A percentile compares a stretch with the other conserved stretches of the same genome.
These are phyloP conservation scores for Epicoccum sorghinum DNA, from an alignment of 2,329 filamentous ascomycete species.

Conservation along the genomic window DNA sequence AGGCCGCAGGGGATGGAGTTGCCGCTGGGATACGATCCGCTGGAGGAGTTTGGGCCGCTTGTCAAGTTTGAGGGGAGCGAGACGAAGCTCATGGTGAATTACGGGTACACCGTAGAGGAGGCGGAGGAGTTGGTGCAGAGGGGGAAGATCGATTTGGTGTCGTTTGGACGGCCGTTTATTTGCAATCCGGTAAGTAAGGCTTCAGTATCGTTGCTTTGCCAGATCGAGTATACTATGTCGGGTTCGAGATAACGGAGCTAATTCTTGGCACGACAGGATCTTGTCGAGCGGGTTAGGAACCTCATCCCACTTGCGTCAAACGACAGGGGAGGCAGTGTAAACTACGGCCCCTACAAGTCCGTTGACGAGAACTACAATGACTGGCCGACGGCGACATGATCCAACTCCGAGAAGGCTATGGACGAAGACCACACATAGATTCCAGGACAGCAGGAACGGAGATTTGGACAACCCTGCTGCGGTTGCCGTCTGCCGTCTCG, in stretches of 20 bases:
- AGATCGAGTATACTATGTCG: not conserved
- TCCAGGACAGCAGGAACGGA: too few species aligned
- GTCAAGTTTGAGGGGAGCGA: constrained; percentile 35
- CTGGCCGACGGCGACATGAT: constrained; percentile 1
- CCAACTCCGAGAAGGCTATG: not conserved
- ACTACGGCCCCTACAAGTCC: constrained; percentile 31
- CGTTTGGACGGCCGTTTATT: constrained; percentile 31
- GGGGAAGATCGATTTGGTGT: constrained; percentile 27
- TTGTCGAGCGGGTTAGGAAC: constrained; percentile 20
- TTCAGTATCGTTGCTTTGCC: not conserved
- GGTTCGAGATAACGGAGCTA: not conserved
- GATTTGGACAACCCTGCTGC: too few species aligned
- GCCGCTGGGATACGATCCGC: constrained; percentile 22
- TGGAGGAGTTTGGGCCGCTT: constrained; percentile 29
- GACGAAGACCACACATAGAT: not conserved
- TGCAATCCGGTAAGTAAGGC: constrained; percentile 23
- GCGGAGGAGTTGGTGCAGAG: constrained; percentile 22
- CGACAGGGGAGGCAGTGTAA: constrained; percentile 25
- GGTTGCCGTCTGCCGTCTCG: too few species aligned
- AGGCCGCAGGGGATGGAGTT: constrained; percentile 16
- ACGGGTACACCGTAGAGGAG: constrained; percentile 31
- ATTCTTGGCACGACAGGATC: constrained; percentile 4
- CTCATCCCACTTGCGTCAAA: constrained; percentile 25
- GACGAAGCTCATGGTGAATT: constrained; percentile 33
- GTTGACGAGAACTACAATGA: constrained; percentile 11